Base-by-base conservation (phyloP, 352 stramenopile species). In the Phytophthora syringae region DNA sequence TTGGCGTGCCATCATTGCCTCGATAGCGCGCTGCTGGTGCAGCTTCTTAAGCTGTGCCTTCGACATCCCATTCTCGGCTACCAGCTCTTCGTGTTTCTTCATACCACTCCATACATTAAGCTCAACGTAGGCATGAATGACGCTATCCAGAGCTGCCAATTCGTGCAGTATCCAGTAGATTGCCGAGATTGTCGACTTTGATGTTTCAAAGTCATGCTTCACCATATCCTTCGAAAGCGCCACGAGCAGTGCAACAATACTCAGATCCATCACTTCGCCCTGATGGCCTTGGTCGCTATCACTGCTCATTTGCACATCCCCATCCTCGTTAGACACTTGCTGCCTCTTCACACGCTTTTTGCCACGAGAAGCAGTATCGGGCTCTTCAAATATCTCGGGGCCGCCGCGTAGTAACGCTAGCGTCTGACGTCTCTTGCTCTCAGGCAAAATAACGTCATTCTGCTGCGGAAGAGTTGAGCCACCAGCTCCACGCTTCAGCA, bases 111-210 rank as follows among this genome's bases (percentile, higher is more conserved):
- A 89, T 3, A 91, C 76, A 18, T 83, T 79, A 15, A 80, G 65
- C 62, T 92, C 72, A 5, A 93, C 60, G 22, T 80, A 93, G 12
- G 55, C 43, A 25, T 89, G 52, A 18, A 91, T 81, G 22, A 74
- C 58, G 7, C 55, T 27, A 49, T 94, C 84, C 25, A 92, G 58
- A 13, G 57, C 69, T 22, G 80, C 71, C 15, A 94, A 60, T 44
- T 89, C 79, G 15, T 84, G 86, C 18, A 95, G 50, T 22, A 95
- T 87, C 86, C 86, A 94, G 43, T 94, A 93, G 27, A 94, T 88
- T 0, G 81, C 79, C 4, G 86, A 89, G 28, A 93, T 84, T 1
- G 82, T 93, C 12, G 78, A 89, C 60, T 94, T 94, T 12, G 80
- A 88, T 0, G 81, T 90, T 39, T 92, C 83, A 13, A 93, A 89